Evolutionary conservation across 768 basidiomycete species (phyloP).

Genomic region (Mycena olivaceomarginata): DNA sequence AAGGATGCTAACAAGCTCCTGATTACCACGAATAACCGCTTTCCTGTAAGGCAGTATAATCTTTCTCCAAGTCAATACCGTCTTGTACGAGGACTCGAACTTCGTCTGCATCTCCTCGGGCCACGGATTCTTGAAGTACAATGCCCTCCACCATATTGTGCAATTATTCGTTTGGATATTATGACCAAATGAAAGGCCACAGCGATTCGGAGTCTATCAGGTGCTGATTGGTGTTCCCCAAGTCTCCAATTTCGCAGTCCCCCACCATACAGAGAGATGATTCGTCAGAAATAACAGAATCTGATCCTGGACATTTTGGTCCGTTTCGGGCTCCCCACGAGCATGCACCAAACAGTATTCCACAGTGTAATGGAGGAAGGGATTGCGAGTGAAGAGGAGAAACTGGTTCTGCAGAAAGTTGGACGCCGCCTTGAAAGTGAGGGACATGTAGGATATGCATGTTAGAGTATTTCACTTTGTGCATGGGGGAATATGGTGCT

Average conservation of each 20-base stretch:
- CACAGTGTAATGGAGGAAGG: conserved; percentile 9
- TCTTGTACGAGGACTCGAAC: too few relatives aligned
- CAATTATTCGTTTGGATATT: too few relatives aligned
- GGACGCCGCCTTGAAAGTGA: not conserved
- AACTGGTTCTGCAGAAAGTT: too few relatives aligned
- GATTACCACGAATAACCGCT: too few relatives aligned
- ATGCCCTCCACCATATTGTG: too few relatives aligned
- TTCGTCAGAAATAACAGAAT: not conserved
- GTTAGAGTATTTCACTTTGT: conserved; percentile 1
- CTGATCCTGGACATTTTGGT: not conserved
- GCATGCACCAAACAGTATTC: conserved; percentile 10
- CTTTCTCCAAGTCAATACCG: too few relatives aligned
- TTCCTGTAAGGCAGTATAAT: too few relatives aligned
- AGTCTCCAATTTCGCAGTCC: not conserved
- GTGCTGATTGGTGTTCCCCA: not conserved
- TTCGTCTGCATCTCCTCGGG: too few relatives aligned
- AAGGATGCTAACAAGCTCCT: too few relatives aligned
- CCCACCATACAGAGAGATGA: not conserved
- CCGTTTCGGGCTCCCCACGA: not conserved
- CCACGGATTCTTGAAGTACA: too few relatives aligned
- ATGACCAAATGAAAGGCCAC: too few relatives aligned
- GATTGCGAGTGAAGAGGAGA: not conserved
- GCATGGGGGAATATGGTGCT: not conserved
- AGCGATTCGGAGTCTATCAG: too few relatives aligned
- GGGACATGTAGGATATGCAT: conserved; percentile 9